A percentile compares a stretch with the other conserved stretches of the same genome.
phyloP scores from a whole-genome alignment of 1,139 yeast species.

The Maudiozyma humilis region DNA sequence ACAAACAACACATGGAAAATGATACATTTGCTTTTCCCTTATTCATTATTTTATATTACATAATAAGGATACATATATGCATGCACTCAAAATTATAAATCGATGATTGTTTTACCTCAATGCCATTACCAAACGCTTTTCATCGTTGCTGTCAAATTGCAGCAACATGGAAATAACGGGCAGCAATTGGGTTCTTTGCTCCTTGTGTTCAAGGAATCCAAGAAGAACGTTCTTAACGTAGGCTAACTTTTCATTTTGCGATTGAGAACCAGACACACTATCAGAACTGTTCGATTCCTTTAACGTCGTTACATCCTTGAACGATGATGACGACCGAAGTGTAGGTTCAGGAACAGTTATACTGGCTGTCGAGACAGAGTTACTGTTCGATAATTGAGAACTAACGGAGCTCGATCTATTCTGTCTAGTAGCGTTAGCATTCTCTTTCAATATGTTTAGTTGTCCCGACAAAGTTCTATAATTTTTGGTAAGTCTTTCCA shows the following conservation, averaged over 20 bases:
- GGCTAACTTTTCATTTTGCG: constrained; percentile 44
- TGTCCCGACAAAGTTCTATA: constrained; percentile 55
- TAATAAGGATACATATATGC: too few relatives aligned
- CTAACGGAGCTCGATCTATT: constrained; percentile 22
- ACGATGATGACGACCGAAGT: constrained; percentile 9
- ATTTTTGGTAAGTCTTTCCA: constrained; percentile 58
- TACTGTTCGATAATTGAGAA: constrained; percentile 11
- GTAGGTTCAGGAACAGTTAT: constrained; percentile 9
- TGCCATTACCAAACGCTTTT: constrained; percentile 57
- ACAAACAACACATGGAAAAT: too few relatives aligned
- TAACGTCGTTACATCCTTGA: constrained; percentile 6
- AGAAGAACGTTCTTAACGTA: constrained; percentile 80
- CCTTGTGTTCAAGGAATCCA: constrained; percentile 85
- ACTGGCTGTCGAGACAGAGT: constrained; percentile 5
- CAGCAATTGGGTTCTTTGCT: constrained; percentile 74
- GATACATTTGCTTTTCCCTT: too few relatives aligned
- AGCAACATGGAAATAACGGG: constrained; percentile 79
- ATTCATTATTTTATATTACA: neutral
- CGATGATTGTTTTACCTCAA: too few relatives aligned
- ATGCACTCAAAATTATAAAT: too few relatives aligned
- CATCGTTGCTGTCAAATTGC: constrained; percentile 61
- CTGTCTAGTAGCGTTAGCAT: constrained; percentile 21
- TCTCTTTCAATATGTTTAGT: constrained; percentile 36
- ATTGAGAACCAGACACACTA: constrained; percentile 18
- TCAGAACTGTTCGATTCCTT: neutral